Base-by-base conservation (phyloP, 345 rosid genomes). In the Mallotus nudiflorus region DNA sequence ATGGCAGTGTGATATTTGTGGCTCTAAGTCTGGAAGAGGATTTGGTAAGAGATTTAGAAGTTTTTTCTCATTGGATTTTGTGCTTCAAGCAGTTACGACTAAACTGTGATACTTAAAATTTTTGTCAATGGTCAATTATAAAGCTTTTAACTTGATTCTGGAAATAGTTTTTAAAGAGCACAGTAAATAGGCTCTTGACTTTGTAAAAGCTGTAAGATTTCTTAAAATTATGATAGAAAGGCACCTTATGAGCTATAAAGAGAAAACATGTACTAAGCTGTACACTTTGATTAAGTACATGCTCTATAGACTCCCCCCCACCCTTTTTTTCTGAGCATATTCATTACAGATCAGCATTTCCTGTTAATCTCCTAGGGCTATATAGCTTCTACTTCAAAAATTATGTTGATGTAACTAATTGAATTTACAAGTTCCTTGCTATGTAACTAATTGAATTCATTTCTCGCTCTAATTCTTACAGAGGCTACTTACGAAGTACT, bases 401-500 rank as follows among this genome's bases (percentile, higher is more conserved):
- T 42, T 12, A 9, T 42, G 46, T 42, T 42, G 9, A 42, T 9
- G 46, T 33, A 6, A 33, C 6, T 33, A 33, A 1, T 42, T 5
- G 7, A 9, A 42, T 62, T 25, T 49, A 29, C 52, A 20, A 55
- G 42, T 40, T 42, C 9, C 14, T 42, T 42, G 46, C 62, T 46
- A 52, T 28, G 11, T 44, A 15, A 58, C 15, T 59, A 48, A 57
- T 50, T 40, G 52, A 15, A 10, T 7, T 45, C 19, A 45, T 42
- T 31, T 12, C 37, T 49, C 62, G 52, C 65, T 62, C 9, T 27
- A 22, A 25, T 77, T 71, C 77, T 61, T 75, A 65, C 97, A 95
- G 99, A 92, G 88, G 97, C 97, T 74, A 90, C 99, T 63, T 95
- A 86, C 78, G 97, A 95, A 82, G 90, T 95, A 48, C 88, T 95